Evolutionary conservation across 2,329 filamentous ascomycete species (phyloP).

Genomic region (Curvularia lunata): DNA sequence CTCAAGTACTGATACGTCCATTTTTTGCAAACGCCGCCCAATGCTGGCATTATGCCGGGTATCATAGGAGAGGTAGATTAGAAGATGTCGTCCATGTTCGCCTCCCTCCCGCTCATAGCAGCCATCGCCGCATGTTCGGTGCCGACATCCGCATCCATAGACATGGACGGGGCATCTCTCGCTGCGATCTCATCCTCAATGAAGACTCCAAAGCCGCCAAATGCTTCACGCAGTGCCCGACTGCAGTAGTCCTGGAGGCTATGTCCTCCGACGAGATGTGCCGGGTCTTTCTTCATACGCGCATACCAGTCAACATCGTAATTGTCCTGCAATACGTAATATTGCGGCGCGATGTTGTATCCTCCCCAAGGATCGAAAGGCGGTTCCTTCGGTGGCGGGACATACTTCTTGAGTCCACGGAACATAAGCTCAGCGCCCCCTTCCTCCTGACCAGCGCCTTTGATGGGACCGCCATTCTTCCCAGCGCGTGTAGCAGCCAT

Average conservation of each 20-base stretch:
- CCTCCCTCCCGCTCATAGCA: constrained; percentile 62
- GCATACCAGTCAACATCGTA: constrained; percentile 81
- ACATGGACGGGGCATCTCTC: constrained; percentile 47
- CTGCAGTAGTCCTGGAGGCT: constrained; percentile 80
- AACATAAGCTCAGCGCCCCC: constrained; percentile 62
- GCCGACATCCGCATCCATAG: constrained; percentile 40
- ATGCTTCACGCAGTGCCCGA: constrained; percentile 84
- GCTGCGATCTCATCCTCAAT: constrained; percentile 72
- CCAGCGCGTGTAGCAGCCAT: constrained; percentile 52
- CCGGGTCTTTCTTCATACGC: constrained; percentile 67
- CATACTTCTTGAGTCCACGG: constrained; percentile 75
- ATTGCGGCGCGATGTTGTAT: constrained; percentile 66
- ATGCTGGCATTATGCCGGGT: constrained; percentile 41
- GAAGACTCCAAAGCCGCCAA: constrained; percentile 86
- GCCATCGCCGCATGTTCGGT: constrained; percentile 56
- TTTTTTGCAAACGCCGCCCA: constrained; percentile 32
- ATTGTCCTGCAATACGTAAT: constrained; percentile 70
- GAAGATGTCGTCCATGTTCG: constrained; percentile 54
- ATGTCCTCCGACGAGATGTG: constrained; percentile 80
- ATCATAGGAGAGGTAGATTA: constrained; percentile 40
- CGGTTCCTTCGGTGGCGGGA: constrained; percentile 67
- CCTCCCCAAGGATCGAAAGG: constrained; percentile 91
- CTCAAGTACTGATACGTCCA: not conserved
- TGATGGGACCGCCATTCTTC: constrained; percentile 59
- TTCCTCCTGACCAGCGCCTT: constrained; percentile 56